Conservation (phyloP, 2,329 filamentous ascomycete species). For the Ophiosphaerella herpotricha region DNA sequence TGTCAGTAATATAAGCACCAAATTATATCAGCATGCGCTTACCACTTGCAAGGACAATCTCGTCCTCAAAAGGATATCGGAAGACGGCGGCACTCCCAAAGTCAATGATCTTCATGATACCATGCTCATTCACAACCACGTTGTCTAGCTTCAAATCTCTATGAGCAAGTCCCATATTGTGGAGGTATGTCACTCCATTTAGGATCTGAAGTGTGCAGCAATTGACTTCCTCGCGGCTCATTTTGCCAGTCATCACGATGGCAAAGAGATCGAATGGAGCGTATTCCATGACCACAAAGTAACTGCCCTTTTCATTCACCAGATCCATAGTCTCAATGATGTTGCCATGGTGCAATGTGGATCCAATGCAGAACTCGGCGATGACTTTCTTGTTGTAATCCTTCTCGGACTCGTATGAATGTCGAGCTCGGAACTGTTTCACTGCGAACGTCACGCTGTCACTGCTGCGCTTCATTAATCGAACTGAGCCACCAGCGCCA, state of each 20-base stretch:
- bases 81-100: constrained; percentile 98
- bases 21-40: constrained; percentile 41
- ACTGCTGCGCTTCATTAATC: constrained; percentile 89
- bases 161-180: constrained; percentile 93
- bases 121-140: constrained; percentile 92
- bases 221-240: constrained; percentile 86
- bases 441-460: constrained; percentile 95
- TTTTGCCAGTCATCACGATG: constrained; percentile 98
- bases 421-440: constrained; percentile 91
- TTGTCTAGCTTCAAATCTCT: constrained; percentile 97
- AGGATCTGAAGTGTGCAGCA: constrained; percentile 94
- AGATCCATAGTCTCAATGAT: constrained; percentile 98
- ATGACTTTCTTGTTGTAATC: constrained; percentile 99
- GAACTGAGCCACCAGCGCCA: constrained; percentile 90
- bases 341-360: constrained; percentile 94
- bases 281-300: constrained; percentile 99
- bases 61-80: constrained; percentile 94
- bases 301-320: constrained; percentile 88
- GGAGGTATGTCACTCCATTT: constrained; percentile 90
- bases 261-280: constrained; percentile 95
- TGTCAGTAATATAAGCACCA: constrained; percentile 16
- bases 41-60: constrained; percentile 81
- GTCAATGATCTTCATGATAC: constrained; percentile 99
- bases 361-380: constrained; percentile 97
- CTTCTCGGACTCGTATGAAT: constrained; percentile 90